Conservation (phyloP, 345 rosid genomes). For the Garcia nutans region DNA sequence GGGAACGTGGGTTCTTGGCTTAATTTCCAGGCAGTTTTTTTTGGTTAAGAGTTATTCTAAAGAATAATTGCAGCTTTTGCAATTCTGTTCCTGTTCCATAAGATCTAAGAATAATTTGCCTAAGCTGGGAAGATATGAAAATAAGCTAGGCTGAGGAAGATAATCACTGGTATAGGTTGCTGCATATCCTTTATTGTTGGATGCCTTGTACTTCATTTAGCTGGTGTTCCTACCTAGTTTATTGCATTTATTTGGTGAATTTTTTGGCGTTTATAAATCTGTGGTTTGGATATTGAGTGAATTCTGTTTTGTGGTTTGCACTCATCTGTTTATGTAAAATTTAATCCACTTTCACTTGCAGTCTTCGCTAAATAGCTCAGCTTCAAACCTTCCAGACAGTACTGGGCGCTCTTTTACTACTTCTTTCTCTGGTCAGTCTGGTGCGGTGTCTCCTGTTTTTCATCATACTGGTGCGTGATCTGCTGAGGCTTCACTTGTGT, state of each 20-base stretch:
- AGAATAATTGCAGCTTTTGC: neutral
- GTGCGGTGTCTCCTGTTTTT: conserved; percentile 79
- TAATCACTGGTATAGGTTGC: neutral
- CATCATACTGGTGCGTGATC: conserved; percentile 64
- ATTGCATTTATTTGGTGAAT: neutral
- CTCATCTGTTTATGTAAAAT: neutral
- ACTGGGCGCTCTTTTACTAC: conserved; percentile 70
- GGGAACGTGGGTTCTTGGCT: neutral
- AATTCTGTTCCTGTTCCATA: neutral
- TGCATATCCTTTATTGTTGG: neutral
- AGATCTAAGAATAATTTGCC: neutral
- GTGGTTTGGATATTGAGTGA: neutral
- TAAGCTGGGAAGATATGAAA: neutral
- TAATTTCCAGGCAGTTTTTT: neutral
- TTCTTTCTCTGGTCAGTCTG: conserved; percentile 94
- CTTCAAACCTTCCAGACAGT: conserved; percentile 79
- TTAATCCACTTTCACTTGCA: conserved; percentile 36
- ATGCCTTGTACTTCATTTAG: neutral
- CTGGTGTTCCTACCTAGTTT: neutral
- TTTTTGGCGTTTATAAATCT: neutral
- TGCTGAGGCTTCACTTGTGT: conserved; percentile 9
- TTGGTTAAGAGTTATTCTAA: neutral
- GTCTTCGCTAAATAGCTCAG: conserved; percentile 86
- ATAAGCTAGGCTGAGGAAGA: neutral
- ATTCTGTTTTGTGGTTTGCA: neutral